Conservation (phyloP, 1,284 basidiomycete genomes). For the Trichosporon sp. region DNA sequence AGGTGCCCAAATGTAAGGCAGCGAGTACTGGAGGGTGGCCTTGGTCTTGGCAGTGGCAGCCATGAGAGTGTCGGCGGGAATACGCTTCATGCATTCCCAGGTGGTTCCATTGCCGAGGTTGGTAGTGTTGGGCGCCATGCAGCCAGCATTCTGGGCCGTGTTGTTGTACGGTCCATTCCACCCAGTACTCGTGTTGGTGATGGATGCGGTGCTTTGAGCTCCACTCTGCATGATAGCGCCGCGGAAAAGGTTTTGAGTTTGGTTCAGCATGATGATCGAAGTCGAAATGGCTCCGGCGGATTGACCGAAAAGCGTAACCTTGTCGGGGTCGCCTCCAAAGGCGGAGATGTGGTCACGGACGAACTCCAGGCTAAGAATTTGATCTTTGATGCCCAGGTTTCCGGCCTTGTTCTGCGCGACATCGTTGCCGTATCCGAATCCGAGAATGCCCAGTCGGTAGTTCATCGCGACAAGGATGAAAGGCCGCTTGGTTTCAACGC, state of each 20-base stretch:
- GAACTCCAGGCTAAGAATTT: slow-evolving; percentile 55
- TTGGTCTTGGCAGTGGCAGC: background rate
- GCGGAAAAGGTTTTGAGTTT: slow-evolving; percentile 42
- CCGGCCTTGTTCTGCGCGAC: slow-evolving; percentile 36
- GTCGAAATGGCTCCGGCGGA: slow-evolving; percentile 17
- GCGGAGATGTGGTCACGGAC: slow-evolving; percentile 59
- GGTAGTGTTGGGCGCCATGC: slow-evolving; percentile 10
- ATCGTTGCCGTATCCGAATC: slow-evolving; percentile 43
- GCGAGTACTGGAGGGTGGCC: background rate
- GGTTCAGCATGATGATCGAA: slow-evolving; percentile 33
- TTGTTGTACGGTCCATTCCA: slow-evolving; percentile 1
- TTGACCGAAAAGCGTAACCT: slow-evolving; percentile 33
- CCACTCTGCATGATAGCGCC: slow-evolving; percentile 31
- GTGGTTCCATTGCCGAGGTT: slow-evolving; percentile 3
- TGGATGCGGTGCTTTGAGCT: slow-evolving; percentile 13
- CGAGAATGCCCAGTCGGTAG: slow-evolving; percentile 52
- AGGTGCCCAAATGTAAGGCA: slow-evolving; percentile 20
- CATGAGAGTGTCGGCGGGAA: background rate
- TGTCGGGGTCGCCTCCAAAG: slow-evolving; percentile 61
- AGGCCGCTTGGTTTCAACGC: background rate
- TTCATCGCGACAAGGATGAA: slow-evolving; percentile 50
- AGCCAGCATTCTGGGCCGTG: slow-evolving; percentile 29
- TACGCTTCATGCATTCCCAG: slow-evolving; percentile 15
- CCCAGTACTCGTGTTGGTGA: background rate
- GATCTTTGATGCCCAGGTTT: slow-evolving; percentile 54